These are phyloP conservation scores for Oryza brachyantha DNA, from an alignment of 176 grass and related monocot species.

Conservation along the genomic window DNA sequence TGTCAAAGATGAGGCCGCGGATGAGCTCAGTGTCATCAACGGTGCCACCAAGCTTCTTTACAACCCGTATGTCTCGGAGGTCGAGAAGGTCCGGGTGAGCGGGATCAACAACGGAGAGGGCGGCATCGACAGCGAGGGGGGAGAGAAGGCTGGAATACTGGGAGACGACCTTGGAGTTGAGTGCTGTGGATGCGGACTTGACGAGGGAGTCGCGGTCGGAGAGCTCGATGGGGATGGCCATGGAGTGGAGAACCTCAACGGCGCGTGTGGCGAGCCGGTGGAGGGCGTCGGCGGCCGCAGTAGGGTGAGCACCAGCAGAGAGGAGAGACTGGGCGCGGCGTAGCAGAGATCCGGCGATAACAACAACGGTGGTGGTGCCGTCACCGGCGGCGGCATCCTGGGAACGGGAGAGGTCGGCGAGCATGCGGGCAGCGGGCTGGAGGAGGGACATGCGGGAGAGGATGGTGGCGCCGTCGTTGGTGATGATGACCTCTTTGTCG, in stretches of 20 bases:
- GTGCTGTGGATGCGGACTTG: slow-evolving; percentile 82
- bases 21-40: slow-evolving; percentile 79
- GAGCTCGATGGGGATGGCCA: slow-evolving; percentile 73
- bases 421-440: slow-evolving; percentile 85
- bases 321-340: slow-evolving; percentile 55
- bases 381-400: slow-evolving; percentile 79
- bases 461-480: slow-evolving; percentile 84
- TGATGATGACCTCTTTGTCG: slow-evolving; percentile 77
- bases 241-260: slow-evolving; percentile 62
- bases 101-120: slow-evolving; percentile 72
- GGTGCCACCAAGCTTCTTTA: slow-evolving; percentile 84
- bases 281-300: slow-evolving; percentile 65
- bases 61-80: slow-evolving; percentile 68
- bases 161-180: slow-evolving; percentile 88
- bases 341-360: slow-evolving; percentile 67
- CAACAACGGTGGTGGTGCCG: slow-evolving; percentile 77
- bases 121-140: slow-evolving; percentile 72
- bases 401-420: slow-evolving; percentile 84
- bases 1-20: slow-evolving; percentile 82
- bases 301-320: slow-evolving; percentile 63
- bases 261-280: slow-evolving; percentile 61
- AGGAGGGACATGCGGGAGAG: slow-evolving; percentile 69
- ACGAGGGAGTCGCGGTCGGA: slow-evolving; percentile 72
- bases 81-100: slow-evolving; percentile 77
- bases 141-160: slow-evolving; percentile 84